Evolutionary conservation across 306 rosid genomes (phyloP), one percentile per base, ranked within the genome.

Genomic region (Arachis hypogaea): DNA sequence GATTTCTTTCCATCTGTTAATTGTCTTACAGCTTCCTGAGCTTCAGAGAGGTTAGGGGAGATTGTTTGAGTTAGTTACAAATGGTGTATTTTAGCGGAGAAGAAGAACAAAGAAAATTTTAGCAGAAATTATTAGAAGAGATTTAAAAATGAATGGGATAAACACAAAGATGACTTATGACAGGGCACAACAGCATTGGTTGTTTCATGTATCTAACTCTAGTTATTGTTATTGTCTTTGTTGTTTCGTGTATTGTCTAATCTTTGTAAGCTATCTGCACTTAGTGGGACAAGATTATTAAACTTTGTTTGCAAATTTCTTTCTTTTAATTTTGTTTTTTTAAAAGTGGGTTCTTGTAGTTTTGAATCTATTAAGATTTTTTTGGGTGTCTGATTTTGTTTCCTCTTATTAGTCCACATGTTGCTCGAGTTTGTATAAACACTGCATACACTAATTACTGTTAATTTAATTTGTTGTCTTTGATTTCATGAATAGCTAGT

Each of bases 361-460:
- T 51, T 16, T 51, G 18, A 51, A 63, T 58, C 44, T 66, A n/a
- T 11, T 59, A 18, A 54, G 62, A 44, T 42, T 14, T 77, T 82
- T 59, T 72, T 43, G n/a, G 7, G 50, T 14, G 54, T 6, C 76
- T 11, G 18, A 2, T 6, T 79, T 76, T 57, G 7, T 59, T 45
- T 78, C 14, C 43, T 40, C 60, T 18, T 16, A 76, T 58, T 74
- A 89, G 93, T 91, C 94, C 4, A 91, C 98, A 2, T 93, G 91
- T 69, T 93, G 96, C 79, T 91, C 97, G 7, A 89, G 88, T 79
- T 88, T 91, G 88, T 81, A 82, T 63, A 77, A 78, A 83, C 88
- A 89, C 74, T 88, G 96, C 62, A 68, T 78, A 56, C 18, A 18
- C 18, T 18, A 18, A 18, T 18, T 18, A 18, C 18, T 18, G 18